These are phyloP conservation scores for Spergularia marina DNA, from an alignment of 148 eudicot genomes.

Conservation along the genomic window DNA sequence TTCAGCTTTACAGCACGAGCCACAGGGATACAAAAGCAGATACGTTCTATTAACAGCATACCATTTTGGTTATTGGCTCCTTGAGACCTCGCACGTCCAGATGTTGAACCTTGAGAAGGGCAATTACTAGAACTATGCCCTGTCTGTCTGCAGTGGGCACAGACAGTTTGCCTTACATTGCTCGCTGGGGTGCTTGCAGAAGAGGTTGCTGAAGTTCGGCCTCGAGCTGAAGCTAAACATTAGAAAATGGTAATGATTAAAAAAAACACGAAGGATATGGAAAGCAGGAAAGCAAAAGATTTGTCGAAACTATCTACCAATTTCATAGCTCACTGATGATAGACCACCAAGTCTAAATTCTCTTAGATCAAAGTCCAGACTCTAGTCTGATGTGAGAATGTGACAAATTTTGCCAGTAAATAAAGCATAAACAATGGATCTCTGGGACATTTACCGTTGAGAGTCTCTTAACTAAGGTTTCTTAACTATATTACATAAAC, in stretches of 20 bases:
- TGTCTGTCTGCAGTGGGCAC: conserved; percentile 55
- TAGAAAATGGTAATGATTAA: background rate
- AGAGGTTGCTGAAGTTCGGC: conserved; percentile 46
- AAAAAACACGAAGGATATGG: conserved; percentile 1
- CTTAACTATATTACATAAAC: background rate
- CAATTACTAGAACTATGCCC: conserved; percentile 64
- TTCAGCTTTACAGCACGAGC: background rate
- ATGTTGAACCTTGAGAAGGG: conserved; percentile 53
- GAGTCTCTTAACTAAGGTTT: background rate
- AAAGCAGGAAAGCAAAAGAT: background rate
- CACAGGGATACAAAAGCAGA: background rate
- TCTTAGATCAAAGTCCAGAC: background rate
- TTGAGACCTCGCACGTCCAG: conserved; percentile 48
- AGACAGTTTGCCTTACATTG: conserved; percentile 43
- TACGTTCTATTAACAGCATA: conserved; percentile 12
- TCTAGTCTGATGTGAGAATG: background rate
- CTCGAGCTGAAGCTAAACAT: conserved; percentile 44
- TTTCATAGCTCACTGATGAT: background rate
- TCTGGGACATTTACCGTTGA: background rate
- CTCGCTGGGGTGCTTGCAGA: conserved; percentile 41
- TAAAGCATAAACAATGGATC: background rate
- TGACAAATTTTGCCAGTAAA: background rate
- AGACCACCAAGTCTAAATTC: background rate
- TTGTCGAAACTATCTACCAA: background rate
- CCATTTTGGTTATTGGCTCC: conserved; percentile 46